Evolutionary conservation across 2,329 filamentous ascomycete genomes (phyloP), one percentile per base, ranked within the genome.

Genomic region (Penicillium sp.): DNA sequence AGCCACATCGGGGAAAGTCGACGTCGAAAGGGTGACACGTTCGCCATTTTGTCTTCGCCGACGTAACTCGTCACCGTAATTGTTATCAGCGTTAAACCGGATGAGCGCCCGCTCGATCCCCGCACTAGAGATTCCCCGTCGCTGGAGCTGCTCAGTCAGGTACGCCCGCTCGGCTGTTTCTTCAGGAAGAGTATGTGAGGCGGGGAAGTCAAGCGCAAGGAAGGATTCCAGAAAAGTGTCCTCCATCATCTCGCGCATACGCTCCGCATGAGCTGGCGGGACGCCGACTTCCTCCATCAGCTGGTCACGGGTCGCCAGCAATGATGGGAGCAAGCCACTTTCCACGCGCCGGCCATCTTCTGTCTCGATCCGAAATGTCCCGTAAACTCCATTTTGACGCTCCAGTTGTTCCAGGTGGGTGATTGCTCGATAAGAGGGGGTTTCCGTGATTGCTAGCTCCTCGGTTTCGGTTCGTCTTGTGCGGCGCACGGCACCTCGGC

Each of bases 211-310:
- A 35, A 77, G 60, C 1, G 74, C 73, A 31, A 78, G 65, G 47
- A 78, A 78, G 3, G 74, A 75, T 55, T 77, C 75, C 37, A 78
- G 56, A 56, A 78, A 78, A 1, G 73, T 73, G 50, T 77, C 73
- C 56, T 78, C 76, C 72, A 78, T 76, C 70, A 76, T 75, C 55
- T 74, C 71, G 53, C 74, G 74, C 71, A 77, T 76, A 54, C 73
- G 67, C 55, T 73, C 71, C 21, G 76, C 76, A 59, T 76, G 72
- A 29, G 70, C 73, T 44, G 65, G 60, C 1, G 70, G 68, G 16
- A 77, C 69, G 11, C 73, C 74, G 14, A 77, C 70, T 56, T 74
- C 69, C 56, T 74, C 71, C 71, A 77, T 76, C 56, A 78, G 66
- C 59, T 76, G 74, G 48, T 77, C 74, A 37, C 71, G 68, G 10